Conservation (phyloP, 176 grass and related monocot genomes). For the Triticum monococcum region DNA sequence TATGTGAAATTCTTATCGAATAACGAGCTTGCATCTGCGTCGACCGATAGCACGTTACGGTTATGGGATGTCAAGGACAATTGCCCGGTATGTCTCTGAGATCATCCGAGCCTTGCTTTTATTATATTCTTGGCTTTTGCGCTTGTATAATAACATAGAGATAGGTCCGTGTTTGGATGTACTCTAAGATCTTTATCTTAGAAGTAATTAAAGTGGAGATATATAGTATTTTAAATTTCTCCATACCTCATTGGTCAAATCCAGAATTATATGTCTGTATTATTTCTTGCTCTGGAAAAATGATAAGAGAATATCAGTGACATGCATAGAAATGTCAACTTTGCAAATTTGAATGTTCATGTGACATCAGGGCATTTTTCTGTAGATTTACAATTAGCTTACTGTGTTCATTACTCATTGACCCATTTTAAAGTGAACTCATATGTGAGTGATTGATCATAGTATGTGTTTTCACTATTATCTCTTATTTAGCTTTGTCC, state of each 20-base stretch:
- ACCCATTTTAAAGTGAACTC: background rate
- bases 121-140: background rate
- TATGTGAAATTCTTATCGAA: constrained; percentile 98
- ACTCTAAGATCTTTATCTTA: background rate
- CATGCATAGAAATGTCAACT: constrained; percentile 1
- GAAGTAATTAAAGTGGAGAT: background rate
- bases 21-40: constrained; percentile 94
- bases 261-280: background rate
- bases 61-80: constrained; percentile 98
- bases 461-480: background rate
- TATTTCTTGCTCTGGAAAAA: background rate
- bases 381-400: background rate
- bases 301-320: background rate
- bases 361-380: background rate
- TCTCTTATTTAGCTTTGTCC: background rate
- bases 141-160: background rate
- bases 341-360: constrained; percentile 6
- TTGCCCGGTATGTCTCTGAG: constrained; percentile 55
- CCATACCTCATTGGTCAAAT: background rate
- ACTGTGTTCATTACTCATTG: background rate
- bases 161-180: background rate
- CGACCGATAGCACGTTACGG: constrained; percentile 93
- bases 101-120: constrained; percentile 12
- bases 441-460: background rate
- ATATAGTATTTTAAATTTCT: background rate